These are phyloP conservation scores for Chernovozyma aurita DNA, from an alignment of 1,139 yeast species.

Conservation along the genomic window DNA sequence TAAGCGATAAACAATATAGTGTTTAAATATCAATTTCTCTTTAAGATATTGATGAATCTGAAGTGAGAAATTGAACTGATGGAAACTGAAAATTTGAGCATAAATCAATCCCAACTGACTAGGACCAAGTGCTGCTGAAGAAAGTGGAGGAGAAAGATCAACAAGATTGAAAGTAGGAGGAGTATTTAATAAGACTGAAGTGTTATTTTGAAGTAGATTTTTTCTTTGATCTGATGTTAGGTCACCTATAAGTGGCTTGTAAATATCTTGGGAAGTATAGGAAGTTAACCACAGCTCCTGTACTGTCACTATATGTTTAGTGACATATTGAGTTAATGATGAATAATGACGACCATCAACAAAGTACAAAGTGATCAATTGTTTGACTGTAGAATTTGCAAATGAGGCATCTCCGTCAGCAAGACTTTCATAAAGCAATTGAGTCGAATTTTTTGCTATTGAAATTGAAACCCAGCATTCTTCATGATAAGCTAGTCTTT, in stretches of 20 bases:
- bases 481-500: constrained; percentile 41
- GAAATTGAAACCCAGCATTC: constrained; percentile 53
- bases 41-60: constrained; percentile 22
- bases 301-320: constrained; percentile 32
- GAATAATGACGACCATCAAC: constrained; percentile 54
- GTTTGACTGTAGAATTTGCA: constrained; percentile 11
- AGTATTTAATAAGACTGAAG: constrained; percentile 17
- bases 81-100: constrained; percentile 30
- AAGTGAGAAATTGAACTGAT: constrained; percentile 25
- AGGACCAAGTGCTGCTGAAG: constrained; percentile 27
- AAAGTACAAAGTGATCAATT: constrained; percentile 33
- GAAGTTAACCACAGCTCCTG: constrained; percentile 20
- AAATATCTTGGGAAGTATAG: constrained; percentile 19
- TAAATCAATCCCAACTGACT: constrained; percentile 31
- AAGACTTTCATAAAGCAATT: constrained; percentile 28
- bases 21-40: constrained; percentile 32
- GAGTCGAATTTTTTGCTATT: constrained; percentile 43
- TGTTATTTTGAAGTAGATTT: constrained; percentile 13
- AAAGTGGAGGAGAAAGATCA: constrained; percentile 20
- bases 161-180: constrained; percentile 18
- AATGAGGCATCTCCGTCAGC: constrained; percentile 16
- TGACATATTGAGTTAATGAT: constrained; percentile 35
- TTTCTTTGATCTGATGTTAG: constrained; percentile 11
- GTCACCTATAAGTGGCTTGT: constrained; percentile 18
- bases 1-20: constrained; percentile 47